Evolutionary conservation across 306 rosid species (phyloP), one percentile per base, ranked within the genome.

Genomic region (Quercus suber): DNA sequence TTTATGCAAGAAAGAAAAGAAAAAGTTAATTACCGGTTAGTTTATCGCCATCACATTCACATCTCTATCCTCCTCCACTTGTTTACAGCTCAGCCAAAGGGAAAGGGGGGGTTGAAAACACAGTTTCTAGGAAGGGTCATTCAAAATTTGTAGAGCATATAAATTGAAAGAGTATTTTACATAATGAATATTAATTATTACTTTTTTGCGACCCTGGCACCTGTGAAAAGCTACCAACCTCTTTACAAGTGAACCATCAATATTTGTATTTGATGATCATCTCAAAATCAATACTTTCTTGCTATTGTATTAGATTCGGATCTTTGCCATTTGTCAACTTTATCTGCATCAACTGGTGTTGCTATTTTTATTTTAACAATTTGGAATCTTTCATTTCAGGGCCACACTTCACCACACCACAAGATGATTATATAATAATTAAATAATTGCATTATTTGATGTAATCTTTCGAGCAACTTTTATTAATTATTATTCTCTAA

Each of bases 11-110:
- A 41, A 41, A 41, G 45, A 41, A 41, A 41, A 41, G 45, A 41
- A 41, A 41, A 41, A 8, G 12, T 41, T 41, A 8, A 41, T 41
- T 41, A 41, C 12, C 12, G 2, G 45, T 41, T 41, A 41, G 45
- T 41, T 41, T 8, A 41, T 41, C 45, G 45, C 45, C 45, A 41
- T 41, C 53, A 10, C 53, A 3, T 10, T 10, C 17, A 49, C 53
- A 12, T 49, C 53, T 12, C 53, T 49, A 12, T 45, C 17, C 53
- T 49, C 53, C 17, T 49, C 53, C 17, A 49, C 53, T 49, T 12
- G 15, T 49, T 49, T 49, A 64, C 82, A 79, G 77, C 82, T 79
- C 30, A 79, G 52, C 7, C 20, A 11, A 71, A 41, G 11, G 11
- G 11, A 79, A 35, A 35, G 7, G 41, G 41, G 63, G 65, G 19